Evolutionary conservation across 2,329 filamentous ascomycete species (phyloP).

Genomic region (Xylaria polymorpha): DNA sequence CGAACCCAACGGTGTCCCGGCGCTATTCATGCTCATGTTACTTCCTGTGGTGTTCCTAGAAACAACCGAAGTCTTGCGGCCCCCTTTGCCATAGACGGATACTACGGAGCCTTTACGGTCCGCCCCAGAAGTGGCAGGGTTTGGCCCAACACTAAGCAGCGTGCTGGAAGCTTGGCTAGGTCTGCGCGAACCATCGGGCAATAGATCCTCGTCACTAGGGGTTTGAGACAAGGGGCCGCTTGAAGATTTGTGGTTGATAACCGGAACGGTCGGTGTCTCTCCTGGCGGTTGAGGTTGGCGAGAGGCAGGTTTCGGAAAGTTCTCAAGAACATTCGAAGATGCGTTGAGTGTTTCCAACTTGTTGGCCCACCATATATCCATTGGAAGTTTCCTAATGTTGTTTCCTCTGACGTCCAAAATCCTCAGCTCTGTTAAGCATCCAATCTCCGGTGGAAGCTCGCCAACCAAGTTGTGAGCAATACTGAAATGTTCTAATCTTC

Average conservation of each 20-base stretch:
- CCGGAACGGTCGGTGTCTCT: slow-evolving; percentile 56
- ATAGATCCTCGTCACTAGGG: slow-evolving; percentile 82
- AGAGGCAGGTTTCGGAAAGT: slow-evolving; percentile 87
- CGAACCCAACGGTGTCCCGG: slow-evolving; percentile 64
- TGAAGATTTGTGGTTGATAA: slow-evolving; percentile 56
- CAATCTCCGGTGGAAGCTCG: slow-evolving; percentile 86
- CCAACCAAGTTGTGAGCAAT: slow-evolving; percentile 92
- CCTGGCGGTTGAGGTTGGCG: slow-evolving; percentile 72
- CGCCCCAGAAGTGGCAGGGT: slow-evolving; percentile 68
- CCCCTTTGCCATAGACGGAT: slow-evolving; percentile 80
- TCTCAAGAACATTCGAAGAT: slow-evolving; percentile 91
- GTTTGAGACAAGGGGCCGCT: slow-evolving; percentile 65
- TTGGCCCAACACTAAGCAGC: slow-evolving; percentile 79
- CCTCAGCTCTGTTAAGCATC: slow-evolving; percentile 84
- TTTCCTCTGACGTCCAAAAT: slow-evolving; percentile 92
- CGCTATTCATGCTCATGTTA: slow-evolving; percentile 58
- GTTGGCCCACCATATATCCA: slow-evolving; percentile 95
- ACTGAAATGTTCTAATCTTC: slow-evolving; percentile 88
- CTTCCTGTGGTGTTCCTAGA: slow-evolving; percentile 68
- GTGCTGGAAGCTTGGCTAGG: slow-evolving; percentile 87
- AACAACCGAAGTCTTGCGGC: slow-evolving; percentile 85
- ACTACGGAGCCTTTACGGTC: slow-evolving; percentile 86
- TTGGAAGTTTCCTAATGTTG: slow-evolving; percentile 87
- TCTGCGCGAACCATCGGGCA: slow-evolving; percentile 69
- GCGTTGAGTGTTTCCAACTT: slow-evolving; percentile 92